Evolutionary conservation across 495 filamentous ascomycete species (phyloP).

Genomic region (Aspergillus affinis): DNA sequence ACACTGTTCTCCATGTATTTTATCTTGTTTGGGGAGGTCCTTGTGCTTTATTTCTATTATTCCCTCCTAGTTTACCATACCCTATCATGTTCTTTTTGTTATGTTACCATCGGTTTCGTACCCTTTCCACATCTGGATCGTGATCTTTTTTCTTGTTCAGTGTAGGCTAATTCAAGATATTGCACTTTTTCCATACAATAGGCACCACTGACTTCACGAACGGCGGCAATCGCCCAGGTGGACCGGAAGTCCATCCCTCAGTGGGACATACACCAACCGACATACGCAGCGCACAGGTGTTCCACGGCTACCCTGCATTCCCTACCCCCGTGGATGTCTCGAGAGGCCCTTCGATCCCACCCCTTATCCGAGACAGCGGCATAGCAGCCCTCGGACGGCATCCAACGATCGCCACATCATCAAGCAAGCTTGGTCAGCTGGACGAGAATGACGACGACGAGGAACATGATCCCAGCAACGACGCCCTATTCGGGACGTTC

Average conservation of each 20-base stretch:
- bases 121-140: constrained; percentile 17
- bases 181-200: constrained; percentile 30
- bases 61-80: constrained; percentile 26
- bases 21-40: constrained; percentile 19
- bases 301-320: constrained; percentile 68
- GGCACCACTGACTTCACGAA: constrained; percentile 40
- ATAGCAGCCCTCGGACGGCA: constrained; percentile 56
- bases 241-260: constrained; percentile 21
- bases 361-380: constrained; percentile 63
- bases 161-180: constrained; percentile 46
- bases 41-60: constrained; percentile 21
- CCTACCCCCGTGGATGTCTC: constrained; percentile 51
- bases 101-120: constrained; percentile 24
- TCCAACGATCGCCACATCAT: constrained; percentile 38
- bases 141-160: constrained; percentile 20
- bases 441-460: constrained; percentile 41
- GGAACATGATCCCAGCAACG: constrained; percentile 48
- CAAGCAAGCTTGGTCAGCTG: constrained; percentile 32
- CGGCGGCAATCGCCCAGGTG: constrained; percentile 31
- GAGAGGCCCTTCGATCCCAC: constrained; percentile 64
- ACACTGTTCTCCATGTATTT: constrained; percentile 24
- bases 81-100: constrained; percentile 24
- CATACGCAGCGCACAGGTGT: constrained; percentile 74
- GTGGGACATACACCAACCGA: constrained; percentile 42
- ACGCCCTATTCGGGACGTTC: constrained; percentile 77